phyloP scores from a whole-genome alignment of 805 yeast species.

The Lipomyces mesembrius region DNA sequence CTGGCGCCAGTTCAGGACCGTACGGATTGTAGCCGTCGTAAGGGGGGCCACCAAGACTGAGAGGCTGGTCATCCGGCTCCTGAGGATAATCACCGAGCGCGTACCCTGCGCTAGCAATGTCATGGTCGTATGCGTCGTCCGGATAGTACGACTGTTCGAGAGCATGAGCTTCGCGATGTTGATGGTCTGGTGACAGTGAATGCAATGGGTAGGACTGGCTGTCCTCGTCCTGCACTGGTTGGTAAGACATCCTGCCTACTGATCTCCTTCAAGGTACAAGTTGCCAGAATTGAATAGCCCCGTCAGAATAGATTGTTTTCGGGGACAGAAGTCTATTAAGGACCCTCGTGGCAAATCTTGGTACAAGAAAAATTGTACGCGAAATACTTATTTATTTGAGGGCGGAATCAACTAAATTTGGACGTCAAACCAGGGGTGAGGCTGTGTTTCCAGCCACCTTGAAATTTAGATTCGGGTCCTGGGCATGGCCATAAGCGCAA shows the following conservation, averaged over 20 bases:
- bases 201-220: conserved; percentile 10
- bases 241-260: conserved; percentile 23
- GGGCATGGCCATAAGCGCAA: no score
- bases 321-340: not conserved
- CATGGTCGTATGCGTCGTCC: conserved; percentile 1
- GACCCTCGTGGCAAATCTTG: not conserved
- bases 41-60: conserved; percentile 15
- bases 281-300: not conserved
- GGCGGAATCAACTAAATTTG: no score
- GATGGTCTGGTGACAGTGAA: conserved; percentile 10
- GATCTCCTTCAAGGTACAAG: not conserved
- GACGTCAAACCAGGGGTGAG: not conserved
- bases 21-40: conserved; percentile 25
- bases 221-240: conserved; percentile 15
- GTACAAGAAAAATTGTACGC: not conserved
- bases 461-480: not conserved
- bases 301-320: not conserved
- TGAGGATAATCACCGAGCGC: not conserved
- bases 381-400: not conserved
- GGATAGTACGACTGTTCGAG: conserved; percentile 11
- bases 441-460: not conserved
- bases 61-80: conserved; percentile 18
- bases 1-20: conserved; percentile 9
- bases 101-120: not conserved
- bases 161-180: not conserved